Evolutionary conservation across 345 rosid genomes (phyloP).

Genomic region (Hibiscus trionum): DNA sequence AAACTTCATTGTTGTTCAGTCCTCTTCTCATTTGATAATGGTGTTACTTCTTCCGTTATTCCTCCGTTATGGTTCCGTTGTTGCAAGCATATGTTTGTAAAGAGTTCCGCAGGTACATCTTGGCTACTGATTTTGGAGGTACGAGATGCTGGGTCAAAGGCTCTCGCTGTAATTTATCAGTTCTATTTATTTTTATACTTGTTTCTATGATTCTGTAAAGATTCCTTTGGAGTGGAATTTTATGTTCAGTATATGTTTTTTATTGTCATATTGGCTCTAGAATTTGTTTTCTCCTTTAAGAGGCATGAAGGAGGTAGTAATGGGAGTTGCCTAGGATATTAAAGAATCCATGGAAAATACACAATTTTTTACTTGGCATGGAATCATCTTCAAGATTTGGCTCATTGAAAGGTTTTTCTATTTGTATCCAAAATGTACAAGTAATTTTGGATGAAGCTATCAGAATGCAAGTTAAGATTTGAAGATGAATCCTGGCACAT

Average conservation of each 20-base stretch:
- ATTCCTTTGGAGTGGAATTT: neutral
- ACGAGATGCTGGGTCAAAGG: slow-evolving; percentile 15
- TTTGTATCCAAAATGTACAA: neutral
- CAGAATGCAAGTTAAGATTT: neutral
- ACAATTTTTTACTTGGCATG: neutral
- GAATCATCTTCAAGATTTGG: neutral
- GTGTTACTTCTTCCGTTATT: neutral
- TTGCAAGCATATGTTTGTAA: slow-evolving; percentile 8
- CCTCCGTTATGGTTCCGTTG: neutral
- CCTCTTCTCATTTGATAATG: neutral
- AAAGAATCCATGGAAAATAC: neutral
- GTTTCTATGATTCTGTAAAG: neutral
- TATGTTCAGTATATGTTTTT: neutral
- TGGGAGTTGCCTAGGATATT: neutral
- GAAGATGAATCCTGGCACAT: neutral
- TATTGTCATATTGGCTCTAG: neutral
- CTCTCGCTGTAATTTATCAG: neutral
- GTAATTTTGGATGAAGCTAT: neutral
- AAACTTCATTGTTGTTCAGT: neutral
- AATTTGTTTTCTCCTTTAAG: neutral
- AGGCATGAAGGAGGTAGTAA: neutral
- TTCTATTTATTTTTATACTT: neutral
- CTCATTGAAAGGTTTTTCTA: neutral
- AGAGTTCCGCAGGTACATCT: slow-evolving; percentile 13
- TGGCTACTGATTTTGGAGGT: slow-evolving; percentile 16